Evolutionary conservation across 345 rosid genomes (phyloP), one percentile per base, ranked within the genome.

Genomic region (Populus tremula): DNA sequence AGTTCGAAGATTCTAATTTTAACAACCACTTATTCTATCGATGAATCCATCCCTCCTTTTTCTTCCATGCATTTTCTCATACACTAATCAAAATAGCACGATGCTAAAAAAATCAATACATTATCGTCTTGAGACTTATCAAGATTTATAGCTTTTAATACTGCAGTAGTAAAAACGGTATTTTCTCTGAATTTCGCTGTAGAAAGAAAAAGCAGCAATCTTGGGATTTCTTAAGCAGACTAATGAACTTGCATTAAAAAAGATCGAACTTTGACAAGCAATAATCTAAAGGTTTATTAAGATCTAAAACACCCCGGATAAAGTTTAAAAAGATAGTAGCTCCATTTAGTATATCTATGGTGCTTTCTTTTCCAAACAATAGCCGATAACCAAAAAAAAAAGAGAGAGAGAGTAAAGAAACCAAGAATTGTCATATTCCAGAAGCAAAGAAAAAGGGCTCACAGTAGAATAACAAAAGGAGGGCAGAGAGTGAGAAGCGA

Each of bases 391-490:
- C 3, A 72, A 67, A 71, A 35, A 33, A 23, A 5, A n/a, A 3
- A 20, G 20, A 41, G 16, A 14, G 27, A 4, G 4, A 18, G 61
- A 49, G 36, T 8, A 31, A 4, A 8, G 1, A 16, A 16, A 18
- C 18, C 23, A 3, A 47, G 20, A 49, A 65, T 38, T 1, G 13
- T 6, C 27, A 31, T 2, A 50, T 69, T 64, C 4, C 0, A 41
- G 61, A 14, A 59, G 13, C 33, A 33, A 8, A 35, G 36, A 6
- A 23, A 25, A 25, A 71, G 50, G 20, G n/a, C 91, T 88, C 86
- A 96, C 99, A 96, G 91, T 67, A 96, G 79, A 82, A 94, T 89
- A 62, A 96, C 99, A 77, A 91, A 89, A 23, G 98, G 99, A 73
- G 99, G 99, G 76, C 99, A 94, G 66, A 94, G 81, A 43, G 89